phyloP scores from a whole-genome alignment of 306 rosid species.

The Vigna unguiculata region DNA sequence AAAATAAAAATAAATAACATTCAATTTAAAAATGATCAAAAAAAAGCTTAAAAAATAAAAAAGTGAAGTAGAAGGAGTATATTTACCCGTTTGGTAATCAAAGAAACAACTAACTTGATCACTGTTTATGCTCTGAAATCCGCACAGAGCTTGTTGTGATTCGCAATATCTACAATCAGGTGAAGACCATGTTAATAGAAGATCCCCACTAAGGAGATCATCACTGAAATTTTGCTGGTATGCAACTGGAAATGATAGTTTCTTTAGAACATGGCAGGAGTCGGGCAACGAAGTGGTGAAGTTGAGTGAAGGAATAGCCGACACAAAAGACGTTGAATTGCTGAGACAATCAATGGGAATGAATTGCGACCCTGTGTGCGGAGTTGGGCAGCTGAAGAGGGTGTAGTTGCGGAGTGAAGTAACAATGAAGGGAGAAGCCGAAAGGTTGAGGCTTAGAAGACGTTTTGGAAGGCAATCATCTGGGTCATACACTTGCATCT shows the following conservation, averaged over 20 bases:
- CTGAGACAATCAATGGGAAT: constrained; percentile 62
- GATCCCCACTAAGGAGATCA: constrained; percentile 45
- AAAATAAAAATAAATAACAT: no score
- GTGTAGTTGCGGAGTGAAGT: constrained; percentile 51
- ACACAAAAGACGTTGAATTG: constrained; percentile 64
- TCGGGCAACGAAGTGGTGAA: constrained; percentile 47
- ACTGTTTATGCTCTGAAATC: constrained; percentile 53
- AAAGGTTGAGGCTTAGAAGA: constrained; percentile 59
- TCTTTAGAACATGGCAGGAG: constrained; percentile 52
- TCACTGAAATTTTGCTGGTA: constrained; percentile 31
- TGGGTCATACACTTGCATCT: constrained; percentile 68
- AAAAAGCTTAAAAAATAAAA: no score
- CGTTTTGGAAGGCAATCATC: constrained; percentile 61
- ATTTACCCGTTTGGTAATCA: constrained; percentile 55
- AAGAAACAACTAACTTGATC: constrained; percentile 53
- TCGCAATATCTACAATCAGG: constrained; percentile 72
- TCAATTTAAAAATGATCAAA: no score
- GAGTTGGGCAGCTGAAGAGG: constrained; percentile 66
- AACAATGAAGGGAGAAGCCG: constrained; percentile 61
- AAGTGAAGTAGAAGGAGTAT: background rate
- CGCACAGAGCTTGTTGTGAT: constrained; percentile 53
- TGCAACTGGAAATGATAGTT: constrained; percentile 49
- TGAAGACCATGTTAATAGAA: constrained; percentile 57
- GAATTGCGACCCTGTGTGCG: constrained; percentile 47
- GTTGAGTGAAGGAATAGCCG: constrained; percentile 59